phyloP scores from a whole-genome alignment of 352 stramenopile genomes.

The Globisporangium echinulatum region DNA sequence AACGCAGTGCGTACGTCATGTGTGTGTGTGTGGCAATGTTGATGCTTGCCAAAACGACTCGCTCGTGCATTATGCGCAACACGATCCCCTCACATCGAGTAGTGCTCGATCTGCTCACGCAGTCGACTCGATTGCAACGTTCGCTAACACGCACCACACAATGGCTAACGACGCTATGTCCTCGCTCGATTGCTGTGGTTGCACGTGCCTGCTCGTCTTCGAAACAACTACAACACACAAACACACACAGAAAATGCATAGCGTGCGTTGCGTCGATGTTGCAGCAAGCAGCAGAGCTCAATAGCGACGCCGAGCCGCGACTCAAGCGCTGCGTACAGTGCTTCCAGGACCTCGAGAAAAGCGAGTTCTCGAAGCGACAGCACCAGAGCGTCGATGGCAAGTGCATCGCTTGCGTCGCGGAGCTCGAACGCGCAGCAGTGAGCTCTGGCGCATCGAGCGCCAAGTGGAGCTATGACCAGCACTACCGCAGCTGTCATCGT shows the following conservation, averaged over 20 bases:
- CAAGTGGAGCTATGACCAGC: conserved; percentile 59
- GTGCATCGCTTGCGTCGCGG: conserved; percentile 43
- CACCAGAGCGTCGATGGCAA: conserved; percentile 56
- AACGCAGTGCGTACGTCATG: conserved; percentile 35
- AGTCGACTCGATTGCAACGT: no score
- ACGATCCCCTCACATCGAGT: no score
- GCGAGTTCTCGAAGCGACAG: conserved; percentile 70
- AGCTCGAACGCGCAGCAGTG: conserved; percentile 33
- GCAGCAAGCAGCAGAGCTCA: conserved; percentile 9
- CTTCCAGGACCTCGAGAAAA: conserved; percentile 57
- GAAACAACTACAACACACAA: neutral
- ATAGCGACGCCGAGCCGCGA: conserved; percentile 18
- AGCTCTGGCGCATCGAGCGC: conserved; percentile 21
- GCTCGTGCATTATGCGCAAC: no score
- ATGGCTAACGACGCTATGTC: no score
- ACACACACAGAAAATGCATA: conserved; percentile 46
- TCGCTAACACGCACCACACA: no score
- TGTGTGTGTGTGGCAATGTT: neutral
- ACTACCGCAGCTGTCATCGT: conserved; percentile 64
- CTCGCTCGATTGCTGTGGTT: no score
- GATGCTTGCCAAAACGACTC: neutral
- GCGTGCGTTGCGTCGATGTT: conserved; percentile 34
- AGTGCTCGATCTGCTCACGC: no score
- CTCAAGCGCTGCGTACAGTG: conserved; percentile 71
- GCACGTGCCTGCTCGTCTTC: no score